These are phyloP conservation scores for Lipomyces anomalus DNA, from an alignment of 805 yeast species.

Conservation along the genomic window DNA sequence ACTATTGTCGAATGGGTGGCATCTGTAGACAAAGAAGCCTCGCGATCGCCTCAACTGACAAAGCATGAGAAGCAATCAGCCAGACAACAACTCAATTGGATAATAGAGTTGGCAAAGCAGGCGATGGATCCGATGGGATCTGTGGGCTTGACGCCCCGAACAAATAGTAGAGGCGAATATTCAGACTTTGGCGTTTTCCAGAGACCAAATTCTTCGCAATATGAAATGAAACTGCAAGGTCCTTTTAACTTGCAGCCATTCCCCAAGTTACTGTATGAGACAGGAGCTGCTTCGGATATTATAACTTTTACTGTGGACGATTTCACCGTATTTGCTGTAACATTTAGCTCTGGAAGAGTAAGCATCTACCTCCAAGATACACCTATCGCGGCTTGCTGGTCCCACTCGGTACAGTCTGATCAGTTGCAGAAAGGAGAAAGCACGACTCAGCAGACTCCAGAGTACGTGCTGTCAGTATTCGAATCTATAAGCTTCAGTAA, in stretches of 20 bases:
- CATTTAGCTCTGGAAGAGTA: constrained; percentile 25
- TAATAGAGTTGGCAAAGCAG: constrained; percentile 33
- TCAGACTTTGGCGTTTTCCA: constrained; percentile 25
- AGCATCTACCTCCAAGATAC: constrained; percentile 25
- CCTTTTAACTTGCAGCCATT: constrained; percentile 51
- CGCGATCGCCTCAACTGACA: too few species aligned
- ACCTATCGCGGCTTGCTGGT: constrained; percentile 15
- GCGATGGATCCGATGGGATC: constrained; percentile 9
- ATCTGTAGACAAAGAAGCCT: constrained; percentile 23
- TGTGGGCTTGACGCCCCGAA: constrained; percentile 5
- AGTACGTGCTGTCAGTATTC: too few species aligned
- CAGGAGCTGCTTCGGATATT: constrained; percentile 38
- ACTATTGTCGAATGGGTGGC: constrained; percentile 36
- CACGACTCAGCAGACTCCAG: too few species aligned
- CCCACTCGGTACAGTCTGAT: too few species aligned
- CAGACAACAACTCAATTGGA: constrained; percentile 36
- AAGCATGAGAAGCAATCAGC: constrained; percentile 4
- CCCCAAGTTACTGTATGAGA: constrained; percentile 48
- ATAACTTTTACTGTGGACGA: constrained; percentile 25
- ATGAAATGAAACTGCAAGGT: constrained; percentile 40
- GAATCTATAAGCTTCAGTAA: too few species aligned
- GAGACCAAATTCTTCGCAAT: constrained; percentile 18
- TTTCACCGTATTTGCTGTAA: constrained; percentile 22
- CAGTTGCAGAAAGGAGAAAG: too few species aligned
- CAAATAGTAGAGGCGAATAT: constrained; percentile 25